Conservation (phyloP, 2,329 filamentous ascomycete genomes). For the Emergomyces orientalis region DNA sequence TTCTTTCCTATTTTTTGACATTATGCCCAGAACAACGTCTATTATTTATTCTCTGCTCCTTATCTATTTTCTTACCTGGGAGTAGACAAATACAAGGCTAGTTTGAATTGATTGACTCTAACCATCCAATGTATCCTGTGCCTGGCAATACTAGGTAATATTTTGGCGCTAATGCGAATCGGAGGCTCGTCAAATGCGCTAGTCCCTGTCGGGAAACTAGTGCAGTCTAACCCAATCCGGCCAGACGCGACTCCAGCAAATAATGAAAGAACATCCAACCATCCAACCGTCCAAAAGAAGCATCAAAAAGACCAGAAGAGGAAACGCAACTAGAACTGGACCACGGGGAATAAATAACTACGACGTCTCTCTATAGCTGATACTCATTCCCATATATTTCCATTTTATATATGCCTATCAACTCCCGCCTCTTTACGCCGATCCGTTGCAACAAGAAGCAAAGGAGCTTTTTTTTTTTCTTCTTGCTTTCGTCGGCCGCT, state of each 20-base stretch:
- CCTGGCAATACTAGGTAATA: background rate
- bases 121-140: no score
- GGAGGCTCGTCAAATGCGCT: background rate
- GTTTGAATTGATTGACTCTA: no score
- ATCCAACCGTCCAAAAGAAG: no score
- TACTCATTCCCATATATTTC: background rate
- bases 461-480: background rate
- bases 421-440: background rate
- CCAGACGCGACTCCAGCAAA: background rate
- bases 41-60: background rate
- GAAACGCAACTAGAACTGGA: background rate
- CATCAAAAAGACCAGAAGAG: background rate
- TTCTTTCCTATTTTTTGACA: background rate
- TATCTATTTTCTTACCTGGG: background rate
- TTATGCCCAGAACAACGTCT: background rate
- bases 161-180: background rate
- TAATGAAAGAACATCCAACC: background rate
- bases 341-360: background rate
- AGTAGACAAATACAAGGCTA: no score
- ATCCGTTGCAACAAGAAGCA: background rate
- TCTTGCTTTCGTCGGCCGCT: background rate
- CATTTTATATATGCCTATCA: background rate
- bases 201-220: background rate
- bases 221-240: background rate
- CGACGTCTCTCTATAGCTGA: background rate